Conservation (phyloP, 2,329 filamentous ascomycete species). For the Colletotrichum sp. region DNA sequence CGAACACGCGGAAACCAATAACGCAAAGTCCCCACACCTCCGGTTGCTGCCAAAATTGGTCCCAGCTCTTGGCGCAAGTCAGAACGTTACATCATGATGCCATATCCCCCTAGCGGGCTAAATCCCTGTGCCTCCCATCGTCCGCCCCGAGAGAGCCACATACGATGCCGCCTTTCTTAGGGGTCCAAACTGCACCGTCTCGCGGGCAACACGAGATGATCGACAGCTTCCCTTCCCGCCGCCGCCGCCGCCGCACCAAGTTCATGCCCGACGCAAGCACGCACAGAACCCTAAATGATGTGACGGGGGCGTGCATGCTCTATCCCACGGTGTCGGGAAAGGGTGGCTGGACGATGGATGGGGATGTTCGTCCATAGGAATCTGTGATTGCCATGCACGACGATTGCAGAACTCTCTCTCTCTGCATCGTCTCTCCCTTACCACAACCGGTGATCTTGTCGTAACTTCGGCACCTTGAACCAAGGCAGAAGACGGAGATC, state of each 20-base stretch:
- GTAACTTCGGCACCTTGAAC: not conserved
- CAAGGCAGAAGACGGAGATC: not conserved
- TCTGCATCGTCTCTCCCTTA: not conserved
- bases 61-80: conserved; percentile 6
- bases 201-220: not conserved
- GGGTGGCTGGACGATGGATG: not conserved
- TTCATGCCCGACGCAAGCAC: not conserved
- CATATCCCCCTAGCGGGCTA: not conserved
- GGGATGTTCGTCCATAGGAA: not conserved
- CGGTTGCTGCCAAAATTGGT: not conserved
- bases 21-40: not conserved
- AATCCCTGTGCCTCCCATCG: not conserved
- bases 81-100: conserved; percentile 21
- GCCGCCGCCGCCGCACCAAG: not conserved
- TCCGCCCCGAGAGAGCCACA: not conserved
- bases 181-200: not conserved
- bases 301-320: not conserved
- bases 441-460: not conserved
- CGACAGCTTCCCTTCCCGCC: not conserved
- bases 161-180: not conserved
- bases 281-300: not conserved
- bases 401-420: not conserved
- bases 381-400: not conserved
- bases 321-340: not conserved
- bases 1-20: not conserved